These are phyloP conservation scores for Phytophthora fragariae DNA, from an alignment of 352 stramenopile genomes.

Conservation along the genomic window DNA sequence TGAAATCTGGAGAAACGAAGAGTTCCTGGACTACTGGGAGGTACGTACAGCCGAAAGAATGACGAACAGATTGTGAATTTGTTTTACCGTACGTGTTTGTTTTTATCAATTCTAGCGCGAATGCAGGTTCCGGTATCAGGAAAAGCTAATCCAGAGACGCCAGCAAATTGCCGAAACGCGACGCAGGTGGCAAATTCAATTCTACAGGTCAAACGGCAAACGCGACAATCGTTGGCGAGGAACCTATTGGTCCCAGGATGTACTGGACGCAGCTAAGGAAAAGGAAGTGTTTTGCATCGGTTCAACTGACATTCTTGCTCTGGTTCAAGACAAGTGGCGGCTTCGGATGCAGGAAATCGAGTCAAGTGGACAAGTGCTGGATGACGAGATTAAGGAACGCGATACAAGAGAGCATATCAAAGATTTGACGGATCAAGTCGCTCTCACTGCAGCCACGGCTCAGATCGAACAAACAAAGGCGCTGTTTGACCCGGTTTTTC, in stretches of 20 bases:
- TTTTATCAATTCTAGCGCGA: conserved; percentile 51
- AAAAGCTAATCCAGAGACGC: conserved; percentile 39
- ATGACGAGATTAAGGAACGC: conserved; percentile 37
- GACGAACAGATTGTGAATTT: no score
- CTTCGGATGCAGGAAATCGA: conserved; percentile 29
- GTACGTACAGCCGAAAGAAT: conserved; percentile 31
- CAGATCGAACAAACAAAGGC: conserved; percentile 69
- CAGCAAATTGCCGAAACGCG: conserved; percentile 59
- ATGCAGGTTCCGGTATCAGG: conserved; percentile 56
- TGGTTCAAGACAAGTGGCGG: conserved; percentile 63
- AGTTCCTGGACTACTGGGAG: conserved; percentile 85
- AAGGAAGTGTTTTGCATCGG: conserved; percentile 61
- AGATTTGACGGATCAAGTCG: conserved; percentile 56
- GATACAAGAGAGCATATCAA: conserved; percentile 40
- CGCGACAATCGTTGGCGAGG: conserved; percentile 63
- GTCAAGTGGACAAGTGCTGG: conserved; percentile 1
- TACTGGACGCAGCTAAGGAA: conserved; percentile 57
- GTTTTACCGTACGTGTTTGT: not conserved
- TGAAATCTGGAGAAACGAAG: conserved; percentile 77
- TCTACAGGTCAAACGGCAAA: conserved; percentile 67
- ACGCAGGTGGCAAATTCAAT: conserved; percentile 57
- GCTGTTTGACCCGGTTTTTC: conserved; percentile 74
- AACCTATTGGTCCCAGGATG: conserved; percentile 50
- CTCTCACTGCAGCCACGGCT: conserved; percentile 46
- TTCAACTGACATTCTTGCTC: conserved; percentile 57